A percentile compares a stretch with the other conserved stretches of the same genome.
phyloP scores from a whole-genome alignment of 352 stramenopile genomes.

The Pythium brassicae region DNA sequence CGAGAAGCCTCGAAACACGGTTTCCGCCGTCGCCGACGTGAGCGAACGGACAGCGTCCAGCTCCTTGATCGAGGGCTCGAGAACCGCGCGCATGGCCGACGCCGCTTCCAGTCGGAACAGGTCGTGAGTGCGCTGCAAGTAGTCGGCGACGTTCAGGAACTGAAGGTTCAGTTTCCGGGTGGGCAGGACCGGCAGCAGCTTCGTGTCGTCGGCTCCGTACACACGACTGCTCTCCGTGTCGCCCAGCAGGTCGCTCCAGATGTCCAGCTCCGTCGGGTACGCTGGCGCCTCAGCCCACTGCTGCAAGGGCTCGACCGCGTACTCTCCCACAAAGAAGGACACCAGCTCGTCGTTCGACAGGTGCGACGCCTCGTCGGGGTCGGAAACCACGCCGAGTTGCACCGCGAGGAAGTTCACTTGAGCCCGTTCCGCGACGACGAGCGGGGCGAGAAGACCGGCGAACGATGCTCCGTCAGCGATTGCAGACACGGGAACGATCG shows the following conservation, averaged over 20 bases:
- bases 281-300: conserved; percentile 25
- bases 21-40: conserved; percentile 32
- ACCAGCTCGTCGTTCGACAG: conserved; percentile 41
- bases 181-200: conserved; percentile 59
- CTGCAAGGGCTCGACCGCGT: conserved; percentile 30
- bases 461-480: conserved; percentile 46
- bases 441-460: conserved; percentile 26
- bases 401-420: conserved; percentile 35
- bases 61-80: conserved; percentile 85
- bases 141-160: conserved; percentile 94
- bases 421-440: conserved; percentile 27
- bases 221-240: conserved; percentile 12
- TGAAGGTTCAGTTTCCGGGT: conserved; percentile 95
- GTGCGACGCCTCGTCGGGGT: conserved; percentile 23
- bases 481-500: conserved; percentile 46
- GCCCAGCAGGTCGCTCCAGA: conserved; percentile 76
- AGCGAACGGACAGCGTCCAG: conserved; percentile 48
- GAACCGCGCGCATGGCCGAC: conserved; percentile 78
- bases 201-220: conserved; percentile 33
- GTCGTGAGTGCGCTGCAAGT: conserved; percentile 91
- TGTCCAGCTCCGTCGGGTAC: conserved; percentile 84
- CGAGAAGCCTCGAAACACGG: conserved; percentile 58
- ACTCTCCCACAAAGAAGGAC: conserved; percentile 54
- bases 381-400: conserved; percentile 41
- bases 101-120: conserved; percentile 88